Evolutionary conservation across 1,139 yeast species (phyloP).

Genomic region (Groenewaldozyma sp.): DNA sequence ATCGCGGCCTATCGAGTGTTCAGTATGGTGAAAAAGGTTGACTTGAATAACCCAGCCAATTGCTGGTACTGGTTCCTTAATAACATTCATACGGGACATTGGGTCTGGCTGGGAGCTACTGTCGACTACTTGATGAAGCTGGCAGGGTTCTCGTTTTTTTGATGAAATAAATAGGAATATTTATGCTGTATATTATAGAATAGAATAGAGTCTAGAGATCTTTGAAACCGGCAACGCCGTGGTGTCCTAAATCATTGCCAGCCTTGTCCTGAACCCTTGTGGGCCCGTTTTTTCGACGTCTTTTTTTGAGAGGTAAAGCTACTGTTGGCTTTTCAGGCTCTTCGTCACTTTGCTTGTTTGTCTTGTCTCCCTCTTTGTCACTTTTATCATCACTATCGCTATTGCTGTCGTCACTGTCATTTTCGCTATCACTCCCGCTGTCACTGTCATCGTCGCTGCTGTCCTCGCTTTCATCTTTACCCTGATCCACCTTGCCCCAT

Average conservation of each 20-base stretch:
- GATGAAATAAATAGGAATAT: background rate
- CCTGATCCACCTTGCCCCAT: constrained; percentile 42
- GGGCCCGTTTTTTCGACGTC: no score
- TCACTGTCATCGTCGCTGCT: constrained; percentile 10
- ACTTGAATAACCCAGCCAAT: constrained; percentile 65
- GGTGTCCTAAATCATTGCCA: background rate
- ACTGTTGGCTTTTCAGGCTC: no score
- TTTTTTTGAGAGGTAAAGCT: no score
- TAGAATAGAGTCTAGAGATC: constrained; percentile 4
- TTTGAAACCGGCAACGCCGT: constrained; percentile 5
- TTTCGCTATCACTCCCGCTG: constrained; percentile 4
- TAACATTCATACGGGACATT: constrained; percentile 74
- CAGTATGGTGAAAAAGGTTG: constrained; percentile 57
- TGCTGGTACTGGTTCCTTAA: constrained; percentile 77
- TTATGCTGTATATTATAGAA: background rate
- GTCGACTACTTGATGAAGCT: constrained; percentile 57
- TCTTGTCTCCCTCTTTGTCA: constrained; percentile 31
- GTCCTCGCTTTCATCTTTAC: constrained; percentile 18
- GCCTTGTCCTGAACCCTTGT: no score
- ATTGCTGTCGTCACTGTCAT: constrained; percentile 13
- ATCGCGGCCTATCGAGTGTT: constrained; percentile 61
- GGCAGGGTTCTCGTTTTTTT: background rate
- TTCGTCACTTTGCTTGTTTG: constrained; percentile 5
- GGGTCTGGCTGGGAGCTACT: constrained; percentile 66
- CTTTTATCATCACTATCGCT: constrained; percentile 19